Conservation (phyloP, 1,284 basidiomycete genomes). For the Apiotrichum domesticum region DNA sequence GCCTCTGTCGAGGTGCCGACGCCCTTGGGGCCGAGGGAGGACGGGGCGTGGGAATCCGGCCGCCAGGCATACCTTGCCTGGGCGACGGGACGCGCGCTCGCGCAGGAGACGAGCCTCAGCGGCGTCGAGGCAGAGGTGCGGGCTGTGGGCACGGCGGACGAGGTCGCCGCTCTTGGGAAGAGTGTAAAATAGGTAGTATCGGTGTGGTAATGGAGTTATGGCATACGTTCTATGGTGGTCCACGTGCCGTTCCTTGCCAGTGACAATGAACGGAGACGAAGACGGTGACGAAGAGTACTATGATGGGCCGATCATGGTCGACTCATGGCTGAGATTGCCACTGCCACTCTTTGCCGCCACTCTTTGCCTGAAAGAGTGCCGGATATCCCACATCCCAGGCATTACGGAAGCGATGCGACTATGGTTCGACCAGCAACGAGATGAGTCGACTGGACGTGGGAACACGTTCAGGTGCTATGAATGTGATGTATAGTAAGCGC, state of each 20-base stretch:
- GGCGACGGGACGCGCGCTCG: conserved; percentile 34
- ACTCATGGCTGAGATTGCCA: no score
- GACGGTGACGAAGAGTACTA: not conserved
- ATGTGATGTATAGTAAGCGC: no score
- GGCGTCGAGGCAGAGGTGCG: conserved; percentile 18
- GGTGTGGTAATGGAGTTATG: conserved; percentile 32
- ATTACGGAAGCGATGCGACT: no score
- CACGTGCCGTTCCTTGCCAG: conserved; percentile 36
- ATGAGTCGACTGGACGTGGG: no score
- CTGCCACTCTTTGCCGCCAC: no score
- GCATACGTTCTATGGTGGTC: conserved; percentile 44
- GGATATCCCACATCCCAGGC: no score
- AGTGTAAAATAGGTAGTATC: conserved; percentile 1
- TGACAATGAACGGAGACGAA: conserved; percentile 29
- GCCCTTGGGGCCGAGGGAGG: not conserved
- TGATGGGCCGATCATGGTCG: no score
- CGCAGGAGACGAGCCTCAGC: conserved; percentile 7
- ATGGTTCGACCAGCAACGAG: no score
- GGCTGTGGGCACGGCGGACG: conserved; percentile 18
- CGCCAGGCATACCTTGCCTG: conserved; percentile 45
- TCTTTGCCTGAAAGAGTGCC: no score
- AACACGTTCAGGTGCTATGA: no score
- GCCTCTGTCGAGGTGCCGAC: conserved; percentile 22
- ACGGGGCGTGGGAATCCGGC: conserved; percentile 42
- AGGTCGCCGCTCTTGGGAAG: conserved; percentile 17